Conservation (phyloP, 1,284 basidiomycete species). For the Ceratobasidium sp. region DNA sequence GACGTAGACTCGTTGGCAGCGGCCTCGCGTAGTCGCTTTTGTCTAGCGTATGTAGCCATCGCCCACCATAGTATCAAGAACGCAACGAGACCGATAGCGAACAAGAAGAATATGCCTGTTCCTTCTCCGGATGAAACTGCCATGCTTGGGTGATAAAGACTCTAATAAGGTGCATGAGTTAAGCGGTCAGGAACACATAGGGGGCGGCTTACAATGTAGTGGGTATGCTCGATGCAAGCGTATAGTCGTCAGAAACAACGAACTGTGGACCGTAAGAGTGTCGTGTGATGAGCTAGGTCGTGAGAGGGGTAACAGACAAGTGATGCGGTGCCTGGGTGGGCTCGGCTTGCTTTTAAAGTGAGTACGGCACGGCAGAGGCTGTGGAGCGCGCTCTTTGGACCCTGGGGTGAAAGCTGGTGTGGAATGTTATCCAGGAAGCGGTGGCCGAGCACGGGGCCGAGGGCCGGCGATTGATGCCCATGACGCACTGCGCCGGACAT, state of each 20-base stretch:
- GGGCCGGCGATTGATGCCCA: background rate
- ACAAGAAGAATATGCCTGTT: constrained; percentile 40
- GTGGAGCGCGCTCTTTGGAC: constrained; percentile 7
- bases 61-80: constrained; percentile 26
- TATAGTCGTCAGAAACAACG: background rate
- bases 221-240: background rate
- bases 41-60: constrained; percentile 16
- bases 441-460: background rate
- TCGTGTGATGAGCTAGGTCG: background rate
- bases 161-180: background rate
- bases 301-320: background rate
- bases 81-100: background rate
- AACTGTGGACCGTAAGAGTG: background rate
- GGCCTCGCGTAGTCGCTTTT: constrained; percentile 11
- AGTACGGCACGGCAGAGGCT: background rate
- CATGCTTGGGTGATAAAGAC: background rate
- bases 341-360: constrained; percentile 10
- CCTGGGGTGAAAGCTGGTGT: background rate
- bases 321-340: background rate
- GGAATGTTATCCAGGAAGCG: background rate
- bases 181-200: background rate
- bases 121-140: background rate
- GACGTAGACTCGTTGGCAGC: background rate
- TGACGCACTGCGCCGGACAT: background rate
- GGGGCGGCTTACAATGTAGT: background rate